Base-by-base conservation (phyloP, 805 yeast species). In the Lipomyces spencermartinsiae region DNA sequence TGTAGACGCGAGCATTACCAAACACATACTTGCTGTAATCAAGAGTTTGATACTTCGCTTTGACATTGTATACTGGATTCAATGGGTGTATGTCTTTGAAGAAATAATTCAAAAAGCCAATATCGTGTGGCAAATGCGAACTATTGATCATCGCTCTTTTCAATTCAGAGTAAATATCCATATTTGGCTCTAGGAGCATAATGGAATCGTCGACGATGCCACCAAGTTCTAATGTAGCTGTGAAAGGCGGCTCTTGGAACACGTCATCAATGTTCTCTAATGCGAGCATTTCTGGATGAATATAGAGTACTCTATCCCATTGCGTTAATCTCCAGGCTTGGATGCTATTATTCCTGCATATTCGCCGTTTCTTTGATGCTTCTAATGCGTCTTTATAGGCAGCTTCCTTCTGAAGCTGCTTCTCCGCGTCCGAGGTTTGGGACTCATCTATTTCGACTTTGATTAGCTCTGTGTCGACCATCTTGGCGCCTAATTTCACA, bases 301-400 rank as follows among this genome's bases (percentile, higher is more conserved):
- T 34, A 25, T 58, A 64, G n/a, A 69, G 29, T 4, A 69, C 58
- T 49, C 62, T 53, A n/a, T 69, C 67, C 58, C 68, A 69, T 22
- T 69, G 68, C 22, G 63, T 39, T 58, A 69, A 35, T n/a, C 71
- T 54, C 71, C 71, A 69, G 12, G 72, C 64, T 25, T 69, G 72
- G 43, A 69, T 64, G n/a, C 57, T 39, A 57, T 68, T 64, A 29
- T 59, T 64, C 22, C 56, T 43, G 59, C 72, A 69, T 14, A 37
- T 59, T 35, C 68, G 58, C 29, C 56, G 56, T 29, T 49, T 58
- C 31, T 56, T 33, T 9, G 35, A 7, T 8, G 57, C 65, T 25
- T 37, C 62, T 9, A 62, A 61, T 19, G 25, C 14, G 10, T 57
- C 58, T 16, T 59, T 51, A n/a, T 58, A 56, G 22, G 37, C 37